Evolutionary conservation across 1,284 basidiomycete species (phyloP).

Genomic region (Coniferiporia sulphurascens): DNA sequence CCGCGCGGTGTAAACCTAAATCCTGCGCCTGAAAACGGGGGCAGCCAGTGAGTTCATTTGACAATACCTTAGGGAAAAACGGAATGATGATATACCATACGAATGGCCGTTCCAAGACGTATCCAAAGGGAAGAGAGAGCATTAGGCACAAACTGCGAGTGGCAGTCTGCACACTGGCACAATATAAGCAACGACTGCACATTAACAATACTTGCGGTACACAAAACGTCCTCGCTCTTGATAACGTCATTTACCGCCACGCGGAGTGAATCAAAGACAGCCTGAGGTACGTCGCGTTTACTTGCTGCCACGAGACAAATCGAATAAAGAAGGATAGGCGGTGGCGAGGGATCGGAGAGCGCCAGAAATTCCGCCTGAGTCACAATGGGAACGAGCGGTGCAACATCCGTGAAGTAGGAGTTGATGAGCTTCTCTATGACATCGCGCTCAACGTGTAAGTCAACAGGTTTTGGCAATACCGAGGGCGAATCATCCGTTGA

Average conservation of each 20-base stretch:
- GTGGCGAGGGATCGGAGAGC: conserved; percentile 53
- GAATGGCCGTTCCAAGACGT: conserved; percentile 70
- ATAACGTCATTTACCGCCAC: conserved; percentile 83
- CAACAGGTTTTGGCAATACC: conserved; percentile 53
- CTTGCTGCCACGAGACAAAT: conserved; percentile 91
- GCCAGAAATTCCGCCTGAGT: conserved; percentile 84
- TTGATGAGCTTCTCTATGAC: conserved; percentile 83
- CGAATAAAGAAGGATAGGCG: conserved; percentile 83
- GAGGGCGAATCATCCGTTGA: conserved; percentile 47
- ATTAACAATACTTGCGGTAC: conserved; percentile 81
- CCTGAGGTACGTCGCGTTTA: conserved; percentile 76
- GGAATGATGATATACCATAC: conserved; percentile 60
- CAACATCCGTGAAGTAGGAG: conserved; percentile 83
- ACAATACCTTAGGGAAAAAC: neutral
- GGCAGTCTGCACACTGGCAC: conserved; percentile 74
- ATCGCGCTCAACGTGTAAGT: conserved; percentile 70
- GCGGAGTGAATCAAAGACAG: conserved; percentile 80
- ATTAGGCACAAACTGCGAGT: conserved; percentile 73
- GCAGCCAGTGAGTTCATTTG: conserved; percentile 18
- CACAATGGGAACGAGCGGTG: conserved; percentile 84
- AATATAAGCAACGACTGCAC: conserved; percentile 87
- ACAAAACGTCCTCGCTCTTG: conserved; percentile 86
- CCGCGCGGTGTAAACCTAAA: conserved; percentile 84
- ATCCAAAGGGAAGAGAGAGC: conserved; percentile 77
- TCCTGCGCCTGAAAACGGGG: conserved; percentile 73